Conservation (phyloP, 768 basidiomycete species). For the Boletellus ananas region DNA sequence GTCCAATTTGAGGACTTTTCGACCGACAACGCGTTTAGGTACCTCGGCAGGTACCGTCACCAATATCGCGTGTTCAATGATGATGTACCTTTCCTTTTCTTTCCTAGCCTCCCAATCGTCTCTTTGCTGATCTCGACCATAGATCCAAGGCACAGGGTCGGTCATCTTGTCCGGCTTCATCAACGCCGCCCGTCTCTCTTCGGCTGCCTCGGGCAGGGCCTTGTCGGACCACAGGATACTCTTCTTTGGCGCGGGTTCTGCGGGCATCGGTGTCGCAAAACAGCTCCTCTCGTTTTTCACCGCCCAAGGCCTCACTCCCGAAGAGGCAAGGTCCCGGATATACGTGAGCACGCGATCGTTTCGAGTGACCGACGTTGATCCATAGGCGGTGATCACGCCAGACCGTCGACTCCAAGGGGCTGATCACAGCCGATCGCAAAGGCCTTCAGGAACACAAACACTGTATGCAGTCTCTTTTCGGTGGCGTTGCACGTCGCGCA, state of each 20-base stretch:
- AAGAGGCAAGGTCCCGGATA: constrained; percentile 63
- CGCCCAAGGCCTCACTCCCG: constrained; percentile 53
- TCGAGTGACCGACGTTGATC: not conserved
- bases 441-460: constrained; percentile 72
- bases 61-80: constrained; percentile 67
- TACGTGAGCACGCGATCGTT: constrained; percentile 44
- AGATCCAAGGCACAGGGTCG: constrained; percentile 72
- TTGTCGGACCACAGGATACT: constrained; percentile 51
- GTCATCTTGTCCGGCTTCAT: constrained; percentile 75
- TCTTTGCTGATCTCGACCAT: constrained; percentile 3
- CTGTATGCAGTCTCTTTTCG: constrained; percentile 36
- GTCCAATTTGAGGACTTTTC: constrained; percentile 80
- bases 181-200: constrained; percentile 63
- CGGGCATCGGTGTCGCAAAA: constrained; percentile 53
- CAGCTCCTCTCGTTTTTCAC: constrained; percentile 48
- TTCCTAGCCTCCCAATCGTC: not conserved
- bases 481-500: not conserved
- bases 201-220: constrained; percentile 39
- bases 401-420: constrained; percentile 76
- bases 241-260: constrained; percentile 54
- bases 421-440: constrained; percentile 66
- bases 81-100: constrained; percentile 45
- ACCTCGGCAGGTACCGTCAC: constrained; percentile 59
- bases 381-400: constrained; percentile 20
- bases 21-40: constrained; percentile 74